These are phyloP conservation scores for Hyphodiscus hymeniophilus DNA, from an alignment of 495 filamentous ascomycete species.

Conservation along the genomic window DNA sequence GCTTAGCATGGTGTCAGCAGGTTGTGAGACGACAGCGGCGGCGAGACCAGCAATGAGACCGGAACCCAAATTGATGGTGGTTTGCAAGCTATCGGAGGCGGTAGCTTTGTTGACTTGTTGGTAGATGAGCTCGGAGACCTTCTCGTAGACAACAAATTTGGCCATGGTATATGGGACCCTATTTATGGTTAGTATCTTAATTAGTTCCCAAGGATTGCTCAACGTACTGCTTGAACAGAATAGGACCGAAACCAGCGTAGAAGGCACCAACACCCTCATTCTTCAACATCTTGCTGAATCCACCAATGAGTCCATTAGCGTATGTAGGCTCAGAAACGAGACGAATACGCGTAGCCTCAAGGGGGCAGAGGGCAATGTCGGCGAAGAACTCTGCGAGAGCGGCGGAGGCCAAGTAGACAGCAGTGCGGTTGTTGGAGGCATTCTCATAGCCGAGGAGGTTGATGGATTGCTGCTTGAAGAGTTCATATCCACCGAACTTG, in stretches of 20 bases:
- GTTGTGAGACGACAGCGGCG: slow-evolving; percentile 91
- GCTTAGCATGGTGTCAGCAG: slow-evolving; percentile 96
- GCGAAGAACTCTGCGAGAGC: slow-evolving; percentile 87
- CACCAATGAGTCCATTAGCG: slow-evolving; percentile 70
- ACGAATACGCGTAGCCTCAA: slow-evolving; percentile 92
- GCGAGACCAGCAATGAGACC: slow-evolving; percentile 98
- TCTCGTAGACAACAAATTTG: slow-evolving; percentile 99
- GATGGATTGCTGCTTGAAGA: slow-evolving; percentile 92
- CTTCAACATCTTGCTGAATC: slow-evolving; percentile 79
- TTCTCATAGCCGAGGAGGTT: slow-evolving; percentile 72
- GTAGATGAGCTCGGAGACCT: slow-evolving; percentile 80
- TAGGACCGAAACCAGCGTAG: slow-evolving; percentile 92
- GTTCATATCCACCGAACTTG: slow-evolving; percentile 94
- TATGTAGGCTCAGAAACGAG: slow-evolving; percentile 87
- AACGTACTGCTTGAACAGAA: slow-evolving; percentile 92
- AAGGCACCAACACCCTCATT: slow-evolving; percentile 81
- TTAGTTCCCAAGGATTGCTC: neutral
- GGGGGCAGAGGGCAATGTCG: slow-evolving; percentile 87
- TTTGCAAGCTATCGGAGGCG: slow-evolving; percentile 67
- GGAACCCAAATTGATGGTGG: slow-evolving; percentile 84
- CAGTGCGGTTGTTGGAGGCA: slow-evolving; percentile 78
- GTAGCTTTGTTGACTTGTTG: slow-evolving; percentile 63
- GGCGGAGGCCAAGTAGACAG: slow-evolving; percentile 80
- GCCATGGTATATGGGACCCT: slow-evolving; percentile 99
- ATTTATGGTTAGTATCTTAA: slow-evolving; percentile 11